Conservation (phyloP, 2,329 filamentous ascomycete genomes). For the Cryphonectria parasitica region DNA sequence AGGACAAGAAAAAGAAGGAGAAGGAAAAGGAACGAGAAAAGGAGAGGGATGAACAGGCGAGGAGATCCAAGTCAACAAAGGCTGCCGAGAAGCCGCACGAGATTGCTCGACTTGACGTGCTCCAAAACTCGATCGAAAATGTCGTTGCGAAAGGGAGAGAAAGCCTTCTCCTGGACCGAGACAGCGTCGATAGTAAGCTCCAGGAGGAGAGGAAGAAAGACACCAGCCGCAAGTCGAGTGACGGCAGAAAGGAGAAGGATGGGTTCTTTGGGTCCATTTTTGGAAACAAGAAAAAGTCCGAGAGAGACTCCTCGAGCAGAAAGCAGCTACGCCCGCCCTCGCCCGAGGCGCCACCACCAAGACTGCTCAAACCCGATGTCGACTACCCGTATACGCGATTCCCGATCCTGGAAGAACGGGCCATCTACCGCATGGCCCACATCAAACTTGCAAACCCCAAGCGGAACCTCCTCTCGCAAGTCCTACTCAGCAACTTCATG, state of each 20-base stretch:
- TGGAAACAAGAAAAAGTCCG: slow-evolving; percentile 85
- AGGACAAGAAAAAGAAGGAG: slow-evolving; percentile 75
- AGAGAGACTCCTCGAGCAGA: slow-evolving; percentile 74
- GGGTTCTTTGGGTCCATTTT: slow-evolving; percentile 94
- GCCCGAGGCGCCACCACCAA: slow-evolving; percentile 70
- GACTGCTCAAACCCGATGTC: slow-evolving; percentile 78
- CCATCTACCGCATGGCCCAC: slow-evolving; percentile 98
- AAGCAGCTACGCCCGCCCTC: slow-evolving; percentile 79
- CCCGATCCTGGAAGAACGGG: slow-evolving; percentile 90
- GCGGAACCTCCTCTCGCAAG: slow-evolving; percentile 88
- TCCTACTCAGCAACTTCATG: slow-evolving; percentile 98
- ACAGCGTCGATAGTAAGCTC: slow-evolving; percentile 70
- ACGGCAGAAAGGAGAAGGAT: slow-evolving; percentile 88
- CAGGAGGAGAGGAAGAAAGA: slow-evolving; percentile 85
- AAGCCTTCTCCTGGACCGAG: slow-evolving; percentile 81
- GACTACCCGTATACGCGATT: slow-evolving; percentile 98
- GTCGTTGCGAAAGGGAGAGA: slow-evolving; percentile 70
- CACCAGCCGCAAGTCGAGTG: slow-evolving; percentile 70
- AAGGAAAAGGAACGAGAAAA: slow-evolving; percentile 62
- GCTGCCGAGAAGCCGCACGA: slow-evolving; percentile 68
- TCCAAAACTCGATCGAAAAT: slow-evolving; percentile 85
- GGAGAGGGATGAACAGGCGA: slow-evolving; percentile 71
- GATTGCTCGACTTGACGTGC: slow-evolving; percentile 79
- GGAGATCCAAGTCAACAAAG: slow-evolving; percentile 67
- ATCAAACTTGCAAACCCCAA: slow-evolving; percentile 98